phyloP scores from a whole-genome alignment of 768 basidiomycete species.

The Tremella mesenterica region DNA sequence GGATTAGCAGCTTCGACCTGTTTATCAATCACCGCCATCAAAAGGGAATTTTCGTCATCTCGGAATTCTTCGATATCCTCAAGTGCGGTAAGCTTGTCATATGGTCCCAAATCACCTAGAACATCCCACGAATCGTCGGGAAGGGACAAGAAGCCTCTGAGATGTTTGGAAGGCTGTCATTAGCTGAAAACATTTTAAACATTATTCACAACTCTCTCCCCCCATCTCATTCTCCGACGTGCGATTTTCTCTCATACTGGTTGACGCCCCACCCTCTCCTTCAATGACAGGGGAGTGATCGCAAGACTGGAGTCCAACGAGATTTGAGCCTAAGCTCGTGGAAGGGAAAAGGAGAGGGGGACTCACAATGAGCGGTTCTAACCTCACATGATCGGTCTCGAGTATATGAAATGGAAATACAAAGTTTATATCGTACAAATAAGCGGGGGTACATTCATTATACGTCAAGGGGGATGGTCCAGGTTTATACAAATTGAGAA shows the following conservation, averaged over 20 bases:
- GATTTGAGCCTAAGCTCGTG: not conserved
- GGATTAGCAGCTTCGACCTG: slow-evolving; percentile 6
- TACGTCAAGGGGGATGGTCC: slow-evolving; percentile 6
- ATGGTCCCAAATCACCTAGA: slow-evolving; percentile 16
- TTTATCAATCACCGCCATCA: slow-evolving; percentile 20
- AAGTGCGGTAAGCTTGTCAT: slow-evolving; percentile 7
- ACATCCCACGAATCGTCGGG: slow-evolving; percentile 14
- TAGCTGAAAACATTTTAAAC: not conserved
- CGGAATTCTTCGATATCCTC: slow-evolving; percentile 17
- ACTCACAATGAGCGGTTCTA: slow-evolving; percentile 20
- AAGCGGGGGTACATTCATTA: slow-evolving; percentile 1
- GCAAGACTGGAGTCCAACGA: too few species aligned
- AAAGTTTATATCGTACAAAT: slow-evolving; percentile 19
- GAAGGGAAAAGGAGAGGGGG: not conserved
- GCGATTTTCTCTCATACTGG: too few species aligned
- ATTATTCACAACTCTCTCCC: not conserved
- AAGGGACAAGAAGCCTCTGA: slow-evolving; percentile 12
- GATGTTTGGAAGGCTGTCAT: slow-evolving; percentile 14
- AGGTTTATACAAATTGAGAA: slow-evolving; percentile 16
- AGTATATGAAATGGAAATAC: slow-evolving; percentile 14
- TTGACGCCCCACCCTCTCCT: too few species aligned
- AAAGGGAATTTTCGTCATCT: slow-evolving; percentile 8
- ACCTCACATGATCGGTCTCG: slow-evolving; percentile 11
- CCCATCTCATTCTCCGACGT: not conserved
- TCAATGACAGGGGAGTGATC: too few species aligned